Percentiles rank a stretch among this genome's conserved stretches.
These are phyloP conservation scores for Neurospora crassa DNA, from an alignment of 2,329 filamentous ascomycete genomes.

Conservation along the genomic window DNA sequence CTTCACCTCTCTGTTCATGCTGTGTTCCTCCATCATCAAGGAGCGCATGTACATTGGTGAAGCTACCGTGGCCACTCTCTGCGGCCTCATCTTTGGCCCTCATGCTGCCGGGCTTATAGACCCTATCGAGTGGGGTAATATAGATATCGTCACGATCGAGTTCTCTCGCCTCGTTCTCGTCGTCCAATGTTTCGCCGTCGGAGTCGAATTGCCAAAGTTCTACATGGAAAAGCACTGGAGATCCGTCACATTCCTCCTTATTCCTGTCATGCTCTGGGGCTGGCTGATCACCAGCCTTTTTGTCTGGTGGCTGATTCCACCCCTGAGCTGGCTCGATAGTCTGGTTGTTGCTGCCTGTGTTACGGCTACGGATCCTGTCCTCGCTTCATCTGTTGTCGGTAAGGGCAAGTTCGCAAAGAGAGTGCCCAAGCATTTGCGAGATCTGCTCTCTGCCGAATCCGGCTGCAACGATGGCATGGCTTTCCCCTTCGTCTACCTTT, in stretches of 20 bases:
- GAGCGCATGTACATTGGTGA: constrained; percentile 98
- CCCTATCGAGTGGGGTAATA: constrained; percentile 67
- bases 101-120: constrained; percentile 75
- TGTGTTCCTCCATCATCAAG: constrained; percentile 96
- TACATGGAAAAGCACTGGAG: constrained; percentile 99
- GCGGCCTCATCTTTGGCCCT: constrained; percentile 82
- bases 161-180: constrained; percentile 84
- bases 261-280: constrained; percentile 96
- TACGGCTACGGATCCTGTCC: constrained; percentile 91
- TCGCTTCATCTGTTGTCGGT: constrained; percentile 94
- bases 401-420: constrained; percentile 98
- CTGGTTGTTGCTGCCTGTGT: constrained; percentile 85
- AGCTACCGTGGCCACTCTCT: constrained; percentile 84
- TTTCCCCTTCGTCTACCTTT: constrained; percentile 93
- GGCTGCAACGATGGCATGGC: constrained; percentile 99
- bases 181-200: constrained; percentile 86
- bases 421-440: constrained; percentile 93
- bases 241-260: constrained; percentile 76
- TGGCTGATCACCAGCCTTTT: constrained; percentile 91
- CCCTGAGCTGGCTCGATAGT: constrained; percentile 81
- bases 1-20: constrained; percentile 97
- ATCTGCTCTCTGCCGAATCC: constrained; percentile 89
- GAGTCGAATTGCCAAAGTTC: constrained; percentile 79
- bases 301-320: constrained; percentile 80
- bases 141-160: constrained; percentile 79